These are phyloP conservation scores for Penicillium italicum DNA, from an alignment of 2,329 filamentous ascomycete genomes.

Conservation along the genomic window DNA sequence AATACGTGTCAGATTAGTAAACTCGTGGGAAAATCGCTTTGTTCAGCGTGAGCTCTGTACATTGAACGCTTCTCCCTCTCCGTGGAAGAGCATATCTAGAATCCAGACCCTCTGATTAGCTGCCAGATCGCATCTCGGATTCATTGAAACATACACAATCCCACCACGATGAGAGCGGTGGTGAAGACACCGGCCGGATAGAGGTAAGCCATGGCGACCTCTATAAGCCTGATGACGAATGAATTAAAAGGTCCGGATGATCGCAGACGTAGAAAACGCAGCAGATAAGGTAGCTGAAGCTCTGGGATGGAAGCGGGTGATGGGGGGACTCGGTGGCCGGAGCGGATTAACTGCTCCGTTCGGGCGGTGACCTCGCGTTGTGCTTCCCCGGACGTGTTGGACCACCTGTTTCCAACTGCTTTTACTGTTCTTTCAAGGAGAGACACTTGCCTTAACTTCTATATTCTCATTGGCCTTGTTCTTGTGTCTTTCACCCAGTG, in stretches of 20 bases:
- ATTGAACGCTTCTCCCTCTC: slow-evolving; percentile 93
- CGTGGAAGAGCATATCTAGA: slow-evolving; percentile 96
- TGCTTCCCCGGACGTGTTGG: slow-evolving; percentile 27
- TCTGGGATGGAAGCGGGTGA: slow-evolving; percentile 14
- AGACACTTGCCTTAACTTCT: slow-evolving; percentile 1
- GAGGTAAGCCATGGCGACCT: slow-evolving; percentile 68
- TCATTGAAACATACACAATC: slow-evolving; percentile 63
- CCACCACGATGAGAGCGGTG: slow-evolving; percentile 67
- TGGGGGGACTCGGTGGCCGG: slow-evolving; percentile 27
- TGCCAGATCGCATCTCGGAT: slow-evolving; percentile 11
- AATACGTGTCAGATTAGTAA: slow-evolving; percentile 23
- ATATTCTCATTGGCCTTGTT: slow-evolving; percentile 1
- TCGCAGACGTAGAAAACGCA: slow-evolving; percentile 13
- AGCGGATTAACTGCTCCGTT: slow-evolving; percentile 31
- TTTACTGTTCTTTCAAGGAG: background rate
- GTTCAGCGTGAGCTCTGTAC: slow-evolving; percentile 49
- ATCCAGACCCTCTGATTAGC: slow-evolving; percentile 20
- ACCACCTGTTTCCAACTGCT: slow-evolving; percentile 4
- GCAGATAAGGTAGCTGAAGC: slow-evolving; percentile 21
- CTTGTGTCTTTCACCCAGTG: background rate
- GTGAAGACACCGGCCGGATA: slow-evolving; percentile 57
- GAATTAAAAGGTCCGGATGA: slow-evolving; percentile 17
- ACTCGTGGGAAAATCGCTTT: background rate
- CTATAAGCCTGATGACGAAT: slow-evolving; percentile 24
- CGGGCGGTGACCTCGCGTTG: slow-evolving; percentile 17